Conservation (phyloP, 345 rosid genomes). For the Cardamine occulta region DNA sequence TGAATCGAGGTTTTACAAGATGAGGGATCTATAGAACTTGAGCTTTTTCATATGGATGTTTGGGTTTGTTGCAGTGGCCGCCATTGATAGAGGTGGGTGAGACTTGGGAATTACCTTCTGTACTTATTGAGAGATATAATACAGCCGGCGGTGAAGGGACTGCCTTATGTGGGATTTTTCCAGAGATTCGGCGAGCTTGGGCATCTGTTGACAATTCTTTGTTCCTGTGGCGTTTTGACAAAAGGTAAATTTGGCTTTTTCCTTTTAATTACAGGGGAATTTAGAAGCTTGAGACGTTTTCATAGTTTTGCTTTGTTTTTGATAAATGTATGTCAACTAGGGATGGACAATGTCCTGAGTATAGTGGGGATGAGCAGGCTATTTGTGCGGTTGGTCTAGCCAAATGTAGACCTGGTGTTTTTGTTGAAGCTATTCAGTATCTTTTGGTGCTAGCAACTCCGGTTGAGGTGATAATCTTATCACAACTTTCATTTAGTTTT, state of each 20-base stretch:
- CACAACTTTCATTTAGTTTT: conserved; percentile 9
- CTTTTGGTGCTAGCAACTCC: conserved; percentile 91
- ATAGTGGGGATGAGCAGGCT: conserved; percentile 83
- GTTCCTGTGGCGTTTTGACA: conserved; percentile 96
- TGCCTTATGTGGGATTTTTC: conserved; percentile 93
- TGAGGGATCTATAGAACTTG: background rate
- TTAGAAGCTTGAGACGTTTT: conserved; percentile 23
- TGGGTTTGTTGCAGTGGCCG: conserved; percentile 78
- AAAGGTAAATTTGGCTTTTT: conserved; percentile 59
- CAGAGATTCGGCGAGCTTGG: conserved; percentile 94
- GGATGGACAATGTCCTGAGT: conserved; percentile 98
- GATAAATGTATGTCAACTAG: conserved; percentile 47
- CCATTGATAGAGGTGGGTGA: conserved; percentile 80
- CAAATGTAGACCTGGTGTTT: conserved; percentile 82
- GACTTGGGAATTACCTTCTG: conserved; percentile 83
- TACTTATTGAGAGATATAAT: conserved; percentile 85
- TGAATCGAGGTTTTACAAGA: conserved; percentile 11
- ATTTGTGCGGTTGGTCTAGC: conserved; percentile 95
- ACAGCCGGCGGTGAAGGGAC: conserved; percentile 97
- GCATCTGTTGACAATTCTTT: conserved; percentile 92
- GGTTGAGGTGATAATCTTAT: conserved; percentile 63
- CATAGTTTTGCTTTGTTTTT: conserved; percentile 5
- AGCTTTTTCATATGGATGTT: conserved; percentile 30
- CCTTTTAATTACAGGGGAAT: conserved; percentile 1
- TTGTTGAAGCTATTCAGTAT: conserved; percentile 93